Percentiles rank a stretch among this genome's conserved stretches.
phyloP scores from a whole-genome alignment of 805 yeast genomes.

The Saccharomycopsis schoenii region DNA sequence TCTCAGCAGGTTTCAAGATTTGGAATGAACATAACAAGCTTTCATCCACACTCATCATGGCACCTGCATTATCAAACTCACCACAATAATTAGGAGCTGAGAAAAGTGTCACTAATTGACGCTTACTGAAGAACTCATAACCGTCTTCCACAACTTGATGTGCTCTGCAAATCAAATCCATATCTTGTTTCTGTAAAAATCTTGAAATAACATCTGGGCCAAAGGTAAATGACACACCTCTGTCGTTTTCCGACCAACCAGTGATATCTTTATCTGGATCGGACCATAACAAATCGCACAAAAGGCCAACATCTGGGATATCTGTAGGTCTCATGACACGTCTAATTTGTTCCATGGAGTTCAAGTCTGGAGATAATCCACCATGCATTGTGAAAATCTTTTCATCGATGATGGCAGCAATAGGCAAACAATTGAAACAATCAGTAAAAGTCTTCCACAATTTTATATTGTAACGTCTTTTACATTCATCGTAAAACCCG shows the following conservation, averaged over 20 bases:
- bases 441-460: constrained; percentile 98
- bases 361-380: constrained; percentile 93
- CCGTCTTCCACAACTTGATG: constrained; percentile 99
- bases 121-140: constrained; percentile 90
- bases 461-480: constrained; percentile 95
- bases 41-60: constrained; percentile 99
- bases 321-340: constrained; percentile 99
- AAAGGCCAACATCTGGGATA: constrained; percentile 93
- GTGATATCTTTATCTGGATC: constrained; percentile 98
- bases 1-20: constrained; percentile 96
- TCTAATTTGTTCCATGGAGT: constrained; percentile 97
- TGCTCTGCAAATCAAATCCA: constrained; percentile 96
- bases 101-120: constrained; percentile 91
- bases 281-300: constrained; percentile 95
- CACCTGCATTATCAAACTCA: constrained; percentile 98
- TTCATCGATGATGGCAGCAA: constrained; percentile 96
- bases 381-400: constrained; percentile 99
- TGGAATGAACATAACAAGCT: constrained; percentile 91
- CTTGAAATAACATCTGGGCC: constrained; percentile 99
- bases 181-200: constrained; percentile 92
- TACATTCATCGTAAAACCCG: constrained; percentile 98
- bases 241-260: constrained; percentile 98
- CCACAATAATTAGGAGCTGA: constrained; percentile 99
- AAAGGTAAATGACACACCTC: constrained; percentile 98
- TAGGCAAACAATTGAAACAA: constrained; percentile 96